These are phyloP conservation scores for Xylaria sp. DNA, from an alignment of 2,329 filamentous ascomycete genomes.

Conservation along the genomic window DNA sequence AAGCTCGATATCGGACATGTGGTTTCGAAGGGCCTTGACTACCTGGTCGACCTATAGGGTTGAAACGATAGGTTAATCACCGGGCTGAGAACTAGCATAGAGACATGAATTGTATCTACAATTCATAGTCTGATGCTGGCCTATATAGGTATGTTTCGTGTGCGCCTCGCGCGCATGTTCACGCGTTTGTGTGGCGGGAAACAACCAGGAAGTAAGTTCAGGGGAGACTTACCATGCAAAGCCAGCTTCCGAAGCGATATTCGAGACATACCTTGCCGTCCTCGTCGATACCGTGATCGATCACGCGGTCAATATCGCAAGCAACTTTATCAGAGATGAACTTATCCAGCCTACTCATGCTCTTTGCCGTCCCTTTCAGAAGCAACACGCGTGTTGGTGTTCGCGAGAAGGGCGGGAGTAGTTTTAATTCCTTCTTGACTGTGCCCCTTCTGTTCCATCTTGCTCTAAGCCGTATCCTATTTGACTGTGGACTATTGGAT, in stretches of 20 bases:
- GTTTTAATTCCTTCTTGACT: background rate
- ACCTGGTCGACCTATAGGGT: constrained; percentile 26
- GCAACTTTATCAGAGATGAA: constrained; percentile 6
- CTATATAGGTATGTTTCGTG: background rate
- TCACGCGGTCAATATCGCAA: constrained; percentile 27
- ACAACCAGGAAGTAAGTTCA: background rate
- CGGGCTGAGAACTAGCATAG: background rate
- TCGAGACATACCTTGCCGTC: constrained; percentile 11
- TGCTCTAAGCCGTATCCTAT: background rate
- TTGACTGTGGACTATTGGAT: background rate
- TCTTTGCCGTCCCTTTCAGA: constrained; percentile 3
- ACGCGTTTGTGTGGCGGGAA: too few species aligned
- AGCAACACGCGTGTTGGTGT: constrained; percentile 28
- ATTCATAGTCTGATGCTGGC: background rate
- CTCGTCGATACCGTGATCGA: constrained; percentile 9
- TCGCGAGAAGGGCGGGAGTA: background rate
- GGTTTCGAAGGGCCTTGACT: constrained; percentile 18
- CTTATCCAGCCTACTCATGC: constrained; percentile 10
- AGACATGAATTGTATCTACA: too few species aligned
- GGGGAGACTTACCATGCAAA: constrained; percentile 18
- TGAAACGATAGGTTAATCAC: background rate
- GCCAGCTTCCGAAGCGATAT: constrained; percentile 31
- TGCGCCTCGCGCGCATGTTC: too few species aligned
- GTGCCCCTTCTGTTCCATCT: constrained; percentile 27
- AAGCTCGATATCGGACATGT: background rate